Conservation (phyloP, 768 basidiomycete genomes). For the Pulveroboletus sp. region DNA sequence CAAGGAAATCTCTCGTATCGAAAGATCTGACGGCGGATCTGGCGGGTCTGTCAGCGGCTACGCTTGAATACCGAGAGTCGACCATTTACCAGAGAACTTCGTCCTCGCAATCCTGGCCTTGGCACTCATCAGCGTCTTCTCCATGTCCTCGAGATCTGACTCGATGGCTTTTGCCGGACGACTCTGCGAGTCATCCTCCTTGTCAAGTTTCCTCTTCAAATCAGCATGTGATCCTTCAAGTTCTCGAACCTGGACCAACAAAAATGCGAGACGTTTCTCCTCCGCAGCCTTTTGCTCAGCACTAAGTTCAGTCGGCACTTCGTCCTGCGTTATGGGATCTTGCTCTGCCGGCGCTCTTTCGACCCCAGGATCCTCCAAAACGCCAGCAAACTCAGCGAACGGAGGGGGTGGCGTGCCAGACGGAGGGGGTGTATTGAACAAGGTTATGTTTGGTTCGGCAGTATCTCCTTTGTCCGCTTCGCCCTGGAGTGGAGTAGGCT, state of each 20-base stretch:
- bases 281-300: slow-evolving; percentile 18
- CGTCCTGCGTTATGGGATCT: slow-evolving; percentile 17
- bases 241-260: slow-evolving; percentile 12
- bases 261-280: slow-evolving; percentile 19
- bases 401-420: slow-evolving; percentile 24
- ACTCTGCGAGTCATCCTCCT: not conserved
- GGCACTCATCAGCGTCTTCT: slow-evolving; percentile 5
- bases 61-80: not conserved
- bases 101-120: slow-evolving; percentile 18
- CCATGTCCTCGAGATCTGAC: slow-evolving; percentile 16
- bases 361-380: not conserved
- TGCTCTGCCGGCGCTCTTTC: slow-evolving; percentile 2
- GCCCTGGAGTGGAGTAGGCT: not conserved
- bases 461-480: not conserved
- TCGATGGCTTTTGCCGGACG: slow-evolving; percentile 3
- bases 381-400: slow-evolving; percentile 20
- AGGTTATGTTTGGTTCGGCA: not conserved
- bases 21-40: slow-evolving; percentile 9
- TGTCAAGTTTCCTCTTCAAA: slow-evolving; percentile 4
- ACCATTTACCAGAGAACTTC: slow-evolving; percentile 16
- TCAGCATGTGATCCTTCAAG: slow-evolving; percentile 6
- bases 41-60: not conserved
- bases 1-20: not conserved
- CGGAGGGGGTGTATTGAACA: slow-evolving; percentile 9
- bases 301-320: slow-evolving; percentile 17